phyloP scores from a whole-genome alignment of 2,329 filamentous ascomycete species.

The Dactylellina leptospora region DNA sequence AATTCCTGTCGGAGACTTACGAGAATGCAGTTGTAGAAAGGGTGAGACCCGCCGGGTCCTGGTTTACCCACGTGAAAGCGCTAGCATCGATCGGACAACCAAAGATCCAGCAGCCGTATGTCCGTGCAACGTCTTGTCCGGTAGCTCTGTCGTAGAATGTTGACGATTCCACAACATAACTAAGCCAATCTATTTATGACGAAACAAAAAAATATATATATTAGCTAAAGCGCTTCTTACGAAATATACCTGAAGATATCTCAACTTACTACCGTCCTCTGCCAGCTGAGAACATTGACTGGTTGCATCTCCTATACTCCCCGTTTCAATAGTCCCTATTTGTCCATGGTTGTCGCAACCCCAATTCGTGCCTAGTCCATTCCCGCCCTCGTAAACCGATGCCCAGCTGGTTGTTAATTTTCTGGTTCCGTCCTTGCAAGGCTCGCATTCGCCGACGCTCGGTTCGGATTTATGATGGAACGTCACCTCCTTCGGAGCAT shows the following conservation, averaged over 20 bases:
- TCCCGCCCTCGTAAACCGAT: not conserved
- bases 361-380: not conserved
- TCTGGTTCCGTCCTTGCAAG: not conserved
- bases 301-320: not conserved
- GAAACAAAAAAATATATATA: too few relatives aligned
- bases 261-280: not conserved
- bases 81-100: not conserved
- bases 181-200: constrained; percentile 5
- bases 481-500: constrained; percentile 1
- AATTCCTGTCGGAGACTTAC: constrained; percentile 1
- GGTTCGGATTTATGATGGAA: constrained; percentile 12
- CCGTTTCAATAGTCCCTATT: not conserved
- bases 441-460: not conserved
- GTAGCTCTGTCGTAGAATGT: constrained; percentile 9
- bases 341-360: not conserved
- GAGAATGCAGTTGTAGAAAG: not conserved
- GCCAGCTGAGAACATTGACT: constrained; percentile 4
- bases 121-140: not conserved
- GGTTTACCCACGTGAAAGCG: constrained; percentile 16
- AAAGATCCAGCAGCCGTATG: constrained; percentile 16
- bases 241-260: too few relatives aligned
- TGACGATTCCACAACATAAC: not conserved
- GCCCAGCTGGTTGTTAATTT: not conserved
- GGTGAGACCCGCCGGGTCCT: not conserved
- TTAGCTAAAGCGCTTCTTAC: too few relatives aligned